phyloP scores from a whole-genome alignment of 129 eudicot genomes.

The Saussurea involucrata region DNA sequence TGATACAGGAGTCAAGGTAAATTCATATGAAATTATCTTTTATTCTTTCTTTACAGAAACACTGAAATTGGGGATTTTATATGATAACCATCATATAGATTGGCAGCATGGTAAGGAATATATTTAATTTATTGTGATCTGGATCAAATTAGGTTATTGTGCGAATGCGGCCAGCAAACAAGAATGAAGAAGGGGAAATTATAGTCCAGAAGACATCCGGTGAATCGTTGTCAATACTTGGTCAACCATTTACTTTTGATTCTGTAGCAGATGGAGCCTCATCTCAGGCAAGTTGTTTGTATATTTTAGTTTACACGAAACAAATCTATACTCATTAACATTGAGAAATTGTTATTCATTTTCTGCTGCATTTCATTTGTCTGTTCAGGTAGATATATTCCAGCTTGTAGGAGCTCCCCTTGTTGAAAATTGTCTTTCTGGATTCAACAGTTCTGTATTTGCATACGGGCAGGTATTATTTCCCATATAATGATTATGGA shows the following conservation, averaged over 20 bases:
- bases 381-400: conserved; percentile 69
- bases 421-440: conserved; percentile 91
- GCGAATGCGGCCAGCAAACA: conserved; percentile 77
- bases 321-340: background rate
- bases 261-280: conserved; percentile 67
- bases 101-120: background rate
- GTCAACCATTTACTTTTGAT: conserved; percentile 78
- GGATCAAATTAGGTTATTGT: conserved; percentile 60
- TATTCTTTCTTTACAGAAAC: background rate
- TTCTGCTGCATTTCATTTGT: background rate
- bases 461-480: conserved; percentile 91
- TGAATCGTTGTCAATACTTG: conserved; percentile 61
- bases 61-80: background rate
- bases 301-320: background rate
- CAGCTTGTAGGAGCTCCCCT: conserved; percentile 94
- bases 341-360: conserved; percentile 1
- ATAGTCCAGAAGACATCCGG: conserved; percentile 57
- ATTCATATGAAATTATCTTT: background rate
- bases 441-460: conserved; percentile 95
- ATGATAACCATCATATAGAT: background rate
- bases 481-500: background rate
- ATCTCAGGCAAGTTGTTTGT: conserved; percentile 55
- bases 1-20: conserved; percentile 81
- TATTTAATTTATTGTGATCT: background rate
- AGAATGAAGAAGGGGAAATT: conserved; percentile 65